Base-by-base conservation (phyloP, 208 protist species). In the Trypanosoma platydactyli region DNA sequence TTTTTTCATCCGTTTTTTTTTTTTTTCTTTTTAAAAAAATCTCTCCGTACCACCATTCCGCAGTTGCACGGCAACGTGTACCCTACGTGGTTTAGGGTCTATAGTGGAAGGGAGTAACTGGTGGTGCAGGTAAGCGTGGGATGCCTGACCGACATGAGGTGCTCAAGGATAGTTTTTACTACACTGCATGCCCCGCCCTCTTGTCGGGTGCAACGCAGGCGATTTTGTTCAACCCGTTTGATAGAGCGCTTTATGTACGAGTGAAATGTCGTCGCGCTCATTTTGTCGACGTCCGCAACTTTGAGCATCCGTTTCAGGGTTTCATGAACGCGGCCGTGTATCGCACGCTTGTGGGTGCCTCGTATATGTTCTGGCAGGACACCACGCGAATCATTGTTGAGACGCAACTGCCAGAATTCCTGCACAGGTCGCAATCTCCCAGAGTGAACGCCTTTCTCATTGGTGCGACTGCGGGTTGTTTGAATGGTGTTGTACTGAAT, bases 351-450 rank as follows among this genome's bases (percentile, higher is more conserved):
- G 86, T 94, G 2, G 83, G 84, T 3, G 86, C 84, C 7, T 92
- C 88, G 16, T 96, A 96, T 79, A 84, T 96, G 64, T 94, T 96
- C 60, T 96, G 81, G 82, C 91, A 96, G 50, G 88, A 96, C 72
- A 86, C 74, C 59, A 73, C 79, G 38, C 82, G 77, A 11, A 81
- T 93, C 12, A 82, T 84, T 24, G 86, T 96, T 62, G 67, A 84
- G 35, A 73, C 58, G 2, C 58, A 59, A 18, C 64, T 86, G 7
- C 91, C 88, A 13, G 50, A 59, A 0, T 62, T 13, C 42, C 81
- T 77, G 22, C 86, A 93, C 35, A 62, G 45, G n/a, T 70, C 73
- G 16, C 46, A 68, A 12, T 81, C 79, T 3, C 88, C 88, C n/a
- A 74, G 77, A 40, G 62, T 94, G 22, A 86, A 94, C 61, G 87